Conservation (phyloP, 495 filamentous ascomycete genomes). For the Lophiotrema nucula region DNA sequence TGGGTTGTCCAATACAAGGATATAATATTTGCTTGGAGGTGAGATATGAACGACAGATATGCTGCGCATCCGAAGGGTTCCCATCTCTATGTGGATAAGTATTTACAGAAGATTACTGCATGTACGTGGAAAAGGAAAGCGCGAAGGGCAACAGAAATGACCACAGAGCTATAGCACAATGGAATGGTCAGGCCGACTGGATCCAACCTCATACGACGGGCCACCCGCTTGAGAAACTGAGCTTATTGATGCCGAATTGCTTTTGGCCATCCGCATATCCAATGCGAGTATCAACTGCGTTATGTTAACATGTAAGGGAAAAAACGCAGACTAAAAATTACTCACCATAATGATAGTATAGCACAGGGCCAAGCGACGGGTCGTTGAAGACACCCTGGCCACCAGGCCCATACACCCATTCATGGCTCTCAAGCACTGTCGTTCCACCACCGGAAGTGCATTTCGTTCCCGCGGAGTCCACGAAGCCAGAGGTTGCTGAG, state of each 20-base stretch:
- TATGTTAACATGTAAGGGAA: constrained; percentile 15
- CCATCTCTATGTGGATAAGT: too few relatives aligned
- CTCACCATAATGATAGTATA: constrained; percentile 67
- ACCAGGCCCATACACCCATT: constrained; percentile 66
- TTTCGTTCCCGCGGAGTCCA: constrained; percentile 56
- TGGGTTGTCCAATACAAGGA: too few relatives aligned
- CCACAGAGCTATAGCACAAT: too few relatives aligned
- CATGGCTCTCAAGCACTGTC: constrained; percentile 60
- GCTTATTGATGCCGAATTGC: constrained; percentile 65
- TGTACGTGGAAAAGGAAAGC: too few relatives aligned
- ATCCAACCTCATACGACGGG: too few relatives aligned
- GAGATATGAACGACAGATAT: too few relatives aligned
- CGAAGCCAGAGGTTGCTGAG: constrained; percentile 55
- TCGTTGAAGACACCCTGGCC: constrained; percentile 61
- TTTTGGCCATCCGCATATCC: constrained; percentile 65
- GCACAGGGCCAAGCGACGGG: constrained; percentile 50
- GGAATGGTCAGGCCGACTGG: too few relatives aligned
- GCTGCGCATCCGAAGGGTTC: too few relatives aligned
- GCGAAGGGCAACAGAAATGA: too few relatives aligned
- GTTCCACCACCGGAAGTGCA: constrained; percentile 64
- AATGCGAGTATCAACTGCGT: constrained; percentile 54
- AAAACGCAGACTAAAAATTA: too few relatives aligned
- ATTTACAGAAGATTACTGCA: too few relatives aligned
- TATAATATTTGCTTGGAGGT: too few relatives aligned
- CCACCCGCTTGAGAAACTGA: constrained; percentile 67